Conservation (phyloP, 108 stramenopile species). For the Nitzschia inconspicua region DNA sequence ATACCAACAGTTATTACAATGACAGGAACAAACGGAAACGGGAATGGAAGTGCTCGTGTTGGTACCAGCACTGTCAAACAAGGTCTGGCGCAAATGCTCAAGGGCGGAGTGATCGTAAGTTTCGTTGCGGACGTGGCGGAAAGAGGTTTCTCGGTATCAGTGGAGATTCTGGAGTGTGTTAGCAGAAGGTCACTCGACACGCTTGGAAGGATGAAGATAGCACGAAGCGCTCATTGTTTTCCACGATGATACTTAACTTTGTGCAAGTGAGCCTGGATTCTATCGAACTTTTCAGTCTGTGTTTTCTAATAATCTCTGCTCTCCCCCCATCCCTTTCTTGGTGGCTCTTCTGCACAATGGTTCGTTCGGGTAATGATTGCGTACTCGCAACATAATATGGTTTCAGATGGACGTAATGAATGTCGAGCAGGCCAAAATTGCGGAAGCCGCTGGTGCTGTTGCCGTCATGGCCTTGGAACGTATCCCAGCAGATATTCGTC, state of each 20-base stretch:
- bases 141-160: no score
- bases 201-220: no score
- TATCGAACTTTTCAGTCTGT: not conserved
- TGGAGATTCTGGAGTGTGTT: no score
- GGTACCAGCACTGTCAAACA: slow-evolving; percentile 92
- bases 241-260: no score
- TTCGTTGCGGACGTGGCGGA: no score
- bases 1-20: no score
- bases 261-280: no score
- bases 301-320: no score
- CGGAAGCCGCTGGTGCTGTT: slow-evolving; percentile 97
- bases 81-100: slow-evolving; percentile 97
- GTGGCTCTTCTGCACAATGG: not conserved
- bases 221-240: no score
- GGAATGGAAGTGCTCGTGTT: slow-evolving; percentile 39
- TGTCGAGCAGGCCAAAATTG: slow-evolving; percentile 93
- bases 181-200: no score
- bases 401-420: slow-evolving; percentile 98
- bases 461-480: slow-evolving; percentile 99
- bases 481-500: slow-evolving; percentile 98
- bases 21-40: slow-evolving; percentile 44
- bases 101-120: slow-evolving; percentile 97
- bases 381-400: slow-evolving; percentile 1
- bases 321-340: not conserved
- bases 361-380: not conserved